Base-by-base conservation (phyloP, 352 stramenopile species). In the Pythium monospermum region DNA sequence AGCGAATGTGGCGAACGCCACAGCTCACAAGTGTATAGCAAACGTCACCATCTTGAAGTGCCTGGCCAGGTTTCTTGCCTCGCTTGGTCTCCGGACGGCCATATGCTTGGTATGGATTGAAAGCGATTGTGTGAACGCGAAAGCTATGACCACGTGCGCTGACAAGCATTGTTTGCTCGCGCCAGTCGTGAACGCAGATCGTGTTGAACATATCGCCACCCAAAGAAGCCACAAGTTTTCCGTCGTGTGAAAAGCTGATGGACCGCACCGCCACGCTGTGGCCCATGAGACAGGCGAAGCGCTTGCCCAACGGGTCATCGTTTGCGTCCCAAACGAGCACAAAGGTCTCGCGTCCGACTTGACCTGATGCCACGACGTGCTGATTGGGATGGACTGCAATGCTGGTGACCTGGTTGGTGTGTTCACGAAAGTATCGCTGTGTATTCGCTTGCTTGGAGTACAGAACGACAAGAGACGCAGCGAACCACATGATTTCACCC, bases 151-250 rank as follows among this genome's bases (percentile, higher is more conserved):
- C 78, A 25, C 73, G 62, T 13, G 74, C 71, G 6, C 67, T 86
- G 12, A 71, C 59, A 4, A 89, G 55, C 15, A 85, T 44, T 16
- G 58, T 78, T 33, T 85, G 68, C 2, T 82, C 66, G 30, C 76
- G 71, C 78, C 78, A 89, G 55, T 87, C 73, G 60, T 89, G 75
- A 32, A 89, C 56, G 23, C 73, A 89, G 41, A 89, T 85, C 15
- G 78, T 85, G 25, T 89, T 89, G 70, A 82, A 89, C 63, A 89
- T 74, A 37, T 89, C 78, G 7, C 71, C 71, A 19, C 78, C 75
- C 16, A 89, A 55, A 10, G 78, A 89, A 40, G 71, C 75, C 22
- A 87, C 49, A 2, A 89, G 41, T 45, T 85, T 85, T 8, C 78
- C 78, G 42, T 89, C 75, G 44, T 89, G 73, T 6, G 73, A 87